A percentile compares a stretch with the other conserved stretches of the same genome.
phyloP scores from a whole-genome alignment of 2,329 filamentous ascomycete species.

The Fusarium sp. region DNA sequence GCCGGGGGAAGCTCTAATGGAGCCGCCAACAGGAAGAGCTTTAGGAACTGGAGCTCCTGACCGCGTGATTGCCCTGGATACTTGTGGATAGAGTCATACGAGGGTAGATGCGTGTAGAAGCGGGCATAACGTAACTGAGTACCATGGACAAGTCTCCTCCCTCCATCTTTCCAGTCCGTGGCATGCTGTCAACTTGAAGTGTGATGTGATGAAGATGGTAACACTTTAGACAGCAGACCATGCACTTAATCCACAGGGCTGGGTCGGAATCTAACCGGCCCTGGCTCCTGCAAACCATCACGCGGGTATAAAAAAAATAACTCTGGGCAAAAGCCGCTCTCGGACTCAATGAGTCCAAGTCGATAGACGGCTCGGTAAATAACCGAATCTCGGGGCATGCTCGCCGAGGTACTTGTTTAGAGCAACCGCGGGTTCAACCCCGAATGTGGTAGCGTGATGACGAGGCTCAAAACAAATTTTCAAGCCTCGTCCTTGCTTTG shows the following conservation, averaged over 20 bases:
- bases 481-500: background rate
- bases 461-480: background rate
- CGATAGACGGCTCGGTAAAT: background rate
- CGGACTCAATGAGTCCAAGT: slow-evolving; percentile 7
- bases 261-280: background rate
- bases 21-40: slow-evolving; percentile 13
- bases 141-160: background rate
- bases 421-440: background rate
- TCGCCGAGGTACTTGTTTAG: background rate
- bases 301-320: background rate
- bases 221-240: background rate
- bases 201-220: background rate
- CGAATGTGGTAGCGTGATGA: background rate
- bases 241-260: background rate
- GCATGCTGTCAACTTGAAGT: background rate
- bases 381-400: slow-evolving; percentile 13
- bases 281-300: background rate
- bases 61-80: slow-evolving; percentile 2
- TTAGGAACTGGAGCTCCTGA: background rate
- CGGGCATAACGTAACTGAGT: background rate
- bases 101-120: background rate
- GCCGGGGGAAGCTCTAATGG: slow-evolving; percentile 25
- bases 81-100: background rate
- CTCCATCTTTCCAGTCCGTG: background rate
- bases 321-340: slow-evolving; percentile 16